A percentile compares a stretch with the other conserved stretches of the same genome.
These are phyloP conservation scores for Mucor plumbeus DNA, from an alignment of 371 early-diverging fungal species.

Conservation along the genomic window DNA sequence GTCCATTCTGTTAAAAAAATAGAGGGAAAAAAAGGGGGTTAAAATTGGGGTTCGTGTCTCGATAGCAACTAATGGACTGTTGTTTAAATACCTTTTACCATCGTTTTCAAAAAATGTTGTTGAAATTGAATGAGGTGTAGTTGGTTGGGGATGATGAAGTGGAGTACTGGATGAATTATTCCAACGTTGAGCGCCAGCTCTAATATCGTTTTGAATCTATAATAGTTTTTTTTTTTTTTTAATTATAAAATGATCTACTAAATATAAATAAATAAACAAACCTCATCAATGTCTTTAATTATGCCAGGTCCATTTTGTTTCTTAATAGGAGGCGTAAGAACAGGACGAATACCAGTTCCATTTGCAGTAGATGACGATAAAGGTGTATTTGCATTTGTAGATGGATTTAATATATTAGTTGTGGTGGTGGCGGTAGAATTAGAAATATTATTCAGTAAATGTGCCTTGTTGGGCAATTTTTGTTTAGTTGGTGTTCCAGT, in stretches of 20 bases:
- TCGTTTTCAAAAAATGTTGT: slow-evolving; percentile 26
- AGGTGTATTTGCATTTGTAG: neutral
- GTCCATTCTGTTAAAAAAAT: neutral
- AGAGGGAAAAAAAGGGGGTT: neutral
- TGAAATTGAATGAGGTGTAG: slow-evolving; percentile 17
- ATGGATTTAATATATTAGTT: neutral
- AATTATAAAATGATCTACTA: no score
- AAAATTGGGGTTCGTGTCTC: neutral
- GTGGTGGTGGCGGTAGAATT: neutral
- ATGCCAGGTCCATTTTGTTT: slow-evolving; percentile 11
- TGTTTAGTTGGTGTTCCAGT: slow-evolving; percentile 15
- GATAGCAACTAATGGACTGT: neutral
- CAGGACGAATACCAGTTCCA: neutral
- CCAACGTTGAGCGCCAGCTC: slow-evolving; percentile 10
- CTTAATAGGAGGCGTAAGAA: slow-evolving; percentile 19
- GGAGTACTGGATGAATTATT: neutral
- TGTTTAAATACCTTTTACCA: neutral
- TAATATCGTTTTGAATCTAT: slow-evolving; percentile 12
- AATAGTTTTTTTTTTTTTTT: no score
- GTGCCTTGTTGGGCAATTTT: slow-evolving; percentile 25
- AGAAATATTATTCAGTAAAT: neutral
- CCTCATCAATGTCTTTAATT: slow-evolving; percentile 22
- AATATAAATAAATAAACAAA: neutral
- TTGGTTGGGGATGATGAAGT: slow-evolving; percentile 21
- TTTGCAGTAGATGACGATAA: neutral